A percentile compares a stretch with the other conserved stretches of the same genome.
These are phyloP conservation scores for Gentiana straminea DNA, from an alignment of 257 asterid genomes.

Conservation along the genomic window DNA sequence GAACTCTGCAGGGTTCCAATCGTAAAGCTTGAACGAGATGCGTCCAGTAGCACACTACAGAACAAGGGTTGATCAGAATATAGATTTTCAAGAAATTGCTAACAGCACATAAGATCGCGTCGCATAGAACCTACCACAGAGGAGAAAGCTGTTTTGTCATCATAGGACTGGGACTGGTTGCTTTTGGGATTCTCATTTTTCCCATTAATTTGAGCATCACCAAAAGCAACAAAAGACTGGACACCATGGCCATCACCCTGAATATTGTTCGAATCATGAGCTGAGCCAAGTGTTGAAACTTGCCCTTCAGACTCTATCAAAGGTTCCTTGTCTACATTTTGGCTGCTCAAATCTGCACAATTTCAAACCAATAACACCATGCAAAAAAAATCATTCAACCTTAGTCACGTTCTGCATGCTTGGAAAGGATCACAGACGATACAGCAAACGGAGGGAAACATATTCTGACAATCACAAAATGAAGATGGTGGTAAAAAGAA, in stretches of 20 bases:
- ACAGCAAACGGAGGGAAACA: background rate
- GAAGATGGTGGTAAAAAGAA: background rate
- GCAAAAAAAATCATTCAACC: background rate
- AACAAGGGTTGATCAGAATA: slow-evolving; percentile 6
- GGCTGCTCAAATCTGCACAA: slow-evolving; percentile 38
- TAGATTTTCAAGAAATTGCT: slow-evolving; percentile 13
- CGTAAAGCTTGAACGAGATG: slow-evolving; percentile 88
- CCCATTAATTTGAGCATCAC: slow-evolving; percentile 29
- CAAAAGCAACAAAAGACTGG: slow-evolving; percentile 32
- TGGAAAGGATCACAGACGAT: background rate
- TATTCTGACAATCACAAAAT: slow-evolving; percentile 1
- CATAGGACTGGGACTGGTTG: slow-evolving; percentile 36
- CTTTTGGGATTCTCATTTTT: slow-evolving; percentile 36
- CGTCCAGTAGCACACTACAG: slow-evolving; percentile 83
- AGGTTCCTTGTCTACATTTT: slow-evolving; percentile 38
- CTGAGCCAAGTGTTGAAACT: slow-evolving; percentile 27
- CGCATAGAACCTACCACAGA: slow-evolving; percentile 40
- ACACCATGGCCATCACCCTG: slow-evolving; percentile 43
- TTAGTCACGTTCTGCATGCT: background rate
- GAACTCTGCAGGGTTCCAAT: slow-evolving; percentile 97
- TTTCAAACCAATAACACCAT: background rate
- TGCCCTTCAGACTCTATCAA: slow-evolving; percentile 49
- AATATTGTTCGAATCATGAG: slow-evolving; percentile 34
- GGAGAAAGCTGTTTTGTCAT: slow-evolving; percentile 60
- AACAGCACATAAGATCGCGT: slow-evolving; percentile 8